A percentile compares a stretch with the other conserved stretches of the same genome.
phyloP scores from a whole-genome alignment of 2,329 filamentous ascomycete genomes.

The Trichoderma hamatum region DNA sequence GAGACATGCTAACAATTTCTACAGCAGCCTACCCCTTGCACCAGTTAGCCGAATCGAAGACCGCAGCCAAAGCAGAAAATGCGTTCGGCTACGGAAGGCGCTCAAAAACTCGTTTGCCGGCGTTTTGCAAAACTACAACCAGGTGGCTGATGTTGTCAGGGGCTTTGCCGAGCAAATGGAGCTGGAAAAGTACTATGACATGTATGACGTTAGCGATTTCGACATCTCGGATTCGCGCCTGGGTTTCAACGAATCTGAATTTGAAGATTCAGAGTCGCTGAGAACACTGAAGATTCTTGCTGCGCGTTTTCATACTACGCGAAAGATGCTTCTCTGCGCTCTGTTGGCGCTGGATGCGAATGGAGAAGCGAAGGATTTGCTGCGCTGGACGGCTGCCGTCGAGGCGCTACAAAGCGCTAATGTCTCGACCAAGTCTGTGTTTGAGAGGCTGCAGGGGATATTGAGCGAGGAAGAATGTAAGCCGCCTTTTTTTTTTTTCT shows the following conservation, averaged over 20 bases:
- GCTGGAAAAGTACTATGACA: slow-evolving; percentile 89
- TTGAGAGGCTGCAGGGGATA: slow-evolving; percentile 67
- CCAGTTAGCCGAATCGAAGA: slow-evolving; percentile 93
- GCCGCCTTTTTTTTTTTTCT: slow-evolving; percentile 37
- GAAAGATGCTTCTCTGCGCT: slow-evolving; percentile 87
- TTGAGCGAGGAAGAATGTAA: slow-evolving; percentile 79
- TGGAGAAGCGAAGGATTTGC: slow-evolving; percentile 74
- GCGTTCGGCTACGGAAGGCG: slow-evolving; percentile 75
- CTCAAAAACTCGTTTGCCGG: slow-evolving; percentile 70
- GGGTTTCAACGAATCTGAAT: slow-evolving; percentile 66
- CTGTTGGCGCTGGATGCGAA: slow-evolving; percentile 83
- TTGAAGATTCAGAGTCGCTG: slow-evolving; percentile 77
- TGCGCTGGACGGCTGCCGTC: slow-evolving; percentile 76
- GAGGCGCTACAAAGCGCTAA: slow-evolving; percentile 73
- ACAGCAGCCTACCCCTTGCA: slow-evolving; percentile 81
- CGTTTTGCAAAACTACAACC: slow-evolving; percentile 71
- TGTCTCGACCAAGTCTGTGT: slow-evolving; percentile 62
- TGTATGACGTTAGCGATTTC: slow-evolving; percentile 76
- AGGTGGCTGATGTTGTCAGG: slow-evolving; percentile 69
- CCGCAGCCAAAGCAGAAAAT: slow-evolving; percentile 75
- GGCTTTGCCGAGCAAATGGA: slow-evolving; percentile 77
- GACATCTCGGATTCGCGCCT: slow-evolving; percentile 72
- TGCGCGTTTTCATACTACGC: slow-evolving; percentile 75
- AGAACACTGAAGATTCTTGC: slow-evolving; percentile 80
- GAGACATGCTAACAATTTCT: slow-evolving; percentile 30